Evolutionary conservation across 2,329 filamentous ascomycete species (phyloP).

Genomic region (Diaporthe caulivora): DNA sequence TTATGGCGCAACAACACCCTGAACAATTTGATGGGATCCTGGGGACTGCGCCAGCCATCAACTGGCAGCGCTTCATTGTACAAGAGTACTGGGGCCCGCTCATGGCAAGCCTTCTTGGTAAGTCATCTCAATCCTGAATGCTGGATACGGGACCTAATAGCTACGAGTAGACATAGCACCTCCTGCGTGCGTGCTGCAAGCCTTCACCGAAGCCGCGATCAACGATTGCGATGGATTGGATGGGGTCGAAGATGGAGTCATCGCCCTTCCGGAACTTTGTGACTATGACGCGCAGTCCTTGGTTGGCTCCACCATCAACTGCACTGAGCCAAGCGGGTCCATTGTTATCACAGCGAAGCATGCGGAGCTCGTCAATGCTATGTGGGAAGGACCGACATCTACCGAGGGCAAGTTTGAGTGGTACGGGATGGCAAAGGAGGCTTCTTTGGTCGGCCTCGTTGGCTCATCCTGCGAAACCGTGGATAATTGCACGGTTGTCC

Average conservation of each 20-base stretch:
- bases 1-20: constrained; percentile 63
- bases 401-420: constrained; percentile 6
- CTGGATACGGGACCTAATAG: constrained; percentile 37
- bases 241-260: constrained; percentile 56
- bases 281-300: constrained; percentile 44
- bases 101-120: constrained; percentile 29
- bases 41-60: constrained; percentile 57
- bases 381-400: constrained; percentile 11
- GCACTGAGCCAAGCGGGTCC: constrained; percentile 35
- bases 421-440: constrained; percentile 27
- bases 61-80: constrained; percentile 49
- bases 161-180: constrained; percentile 49
- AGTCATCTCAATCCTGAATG: not conserved
- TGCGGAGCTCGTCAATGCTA: constrained; percentile 22
- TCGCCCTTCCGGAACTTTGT: constrained; percentile 52
- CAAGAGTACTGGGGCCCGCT: constrained; percentile 49
- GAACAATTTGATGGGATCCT: constrained; percentile 69
- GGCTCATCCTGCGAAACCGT: not conserved
- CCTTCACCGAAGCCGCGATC: constrained; percentile 52
- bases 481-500: not conserved
- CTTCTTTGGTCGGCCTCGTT: not conserved
- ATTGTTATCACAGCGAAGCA: constrained; percentile 13
- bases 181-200: constrained; percentile 55
- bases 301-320: constrained; percentile 44
- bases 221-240: constrained; percentile 61